Evolutionary conservation across 495 filamentous ascomycete species (phyloP), one percentile per base, ranked within the genome.

Genomic region (Neurospora hispaniola): DNA sequence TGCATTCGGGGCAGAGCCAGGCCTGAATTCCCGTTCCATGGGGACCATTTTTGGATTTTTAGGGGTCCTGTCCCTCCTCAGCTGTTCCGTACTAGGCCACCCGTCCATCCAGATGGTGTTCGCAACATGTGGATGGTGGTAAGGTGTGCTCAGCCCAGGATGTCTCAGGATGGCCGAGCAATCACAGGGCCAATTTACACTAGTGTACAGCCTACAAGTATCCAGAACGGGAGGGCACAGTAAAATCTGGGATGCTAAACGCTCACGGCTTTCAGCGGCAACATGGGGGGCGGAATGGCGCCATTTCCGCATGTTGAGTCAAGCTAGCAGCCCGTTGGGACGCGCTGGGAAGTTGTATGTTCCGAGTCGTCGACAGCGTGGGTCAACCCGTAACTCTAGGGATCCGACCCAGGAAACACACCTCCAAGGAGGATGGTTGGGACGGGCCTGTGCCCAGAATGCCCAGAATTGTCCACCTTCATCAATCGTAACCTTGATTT

Each of bases 401-500:
- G 54, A 35, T 62, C 54, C 27, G 5, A 62, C 54, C 42, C 42
- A 8, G 42, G 42, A 44, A 44, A 44, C 16, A n/a, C 43, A 38
- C 4, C 43, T 7, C 43, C 43, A 46, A 46, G 43, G 43, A 44
- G 43, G 18, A 46, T 1, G 43, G 8, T 46, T 46, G 43, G 43
- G 43, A 44, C 23, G 54, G 54, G 23, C 42, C 59, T 62, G 42
- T 73, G 6, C 35, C 54, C 71, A 69, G n/a, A n/a, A 46, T 12
- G 71, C 10, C 71, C 42, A 73, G 18, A 70, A n/a, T 68, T 35
- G 54, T 31, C 8, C 14, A 18, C 69, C 44, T 71, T 40, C 27
- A 62, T 69, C 40, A 59, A 73, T 42, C 66, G 71, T 71, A 42
- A 31, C 78, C 78, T 75, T 78, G 77, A 77, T 77, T 59, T 68